Conservation (phyloP, 1,139 yeast genomes). For the Ogataea hybrid region DNA sequence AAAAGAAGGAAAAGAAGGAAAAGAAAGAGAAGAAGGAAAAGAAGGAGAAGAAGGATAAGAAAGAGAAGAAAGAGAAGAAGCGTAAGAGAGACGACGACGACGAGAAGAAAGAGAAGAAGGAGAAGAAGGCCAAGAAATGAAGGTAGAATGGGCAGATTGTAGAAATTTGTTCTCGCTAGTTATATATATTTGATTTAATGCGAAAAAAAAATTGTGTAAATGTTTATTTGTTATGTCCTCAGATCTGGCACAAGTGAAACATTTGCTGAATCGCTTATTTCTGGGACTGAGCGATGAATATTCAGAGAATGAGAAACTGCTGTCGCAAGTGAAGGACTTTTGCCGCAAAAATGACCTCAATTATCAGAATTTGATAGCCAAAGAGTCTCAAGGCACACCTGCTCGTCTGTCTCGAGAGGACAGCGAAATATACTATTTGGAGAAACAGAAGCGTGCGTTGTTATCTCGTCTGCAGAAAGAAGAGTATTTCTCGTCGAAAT, state of each 20-base stretch:
- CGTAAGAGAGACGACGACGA: slow-evolving; percentile 47
- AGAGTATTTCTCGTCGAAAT: slow-evolving; percentile 24
- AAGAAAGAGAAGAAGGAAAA: slow-evolving; percentile 35
- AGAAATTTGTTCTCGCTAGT: slow-evolving; percentile 9
- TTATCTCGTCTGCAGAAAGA: slow-evolving; percentile 27
- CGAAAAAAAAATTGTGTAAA: slow-evolving; percentile 5
- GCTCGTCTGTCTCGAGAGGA: slow-evolving; percentile 13
- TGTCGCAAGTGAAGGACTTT: slow-evolving; percentile 17
- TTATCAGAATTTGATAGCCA: slow-evolving; percentile 12
- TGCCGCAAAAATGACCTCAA: slow-evolving; percentile 17
- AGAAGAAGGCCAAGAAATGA: slow-evolving; percentile 45
- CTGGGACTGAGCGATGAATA: slow-evolving; percentile 30
- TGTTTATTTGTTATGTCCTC: slow-evolving; percentile 6
- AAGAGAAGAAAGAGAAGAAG: slow-evolving; percentile 44
- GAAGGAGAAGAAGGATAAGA: slow-evolving; percentile 38
- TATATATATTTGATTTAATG: slow-evolving; percentile 12
- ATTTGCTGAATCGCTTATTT: slow-evolving; percentile 25
- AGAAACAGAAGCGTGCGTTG: slow-evolving; percentile 16
- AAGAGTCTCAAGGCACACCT: not conserved
- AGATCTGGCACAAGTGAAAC: slow-evolving; percentile 19
- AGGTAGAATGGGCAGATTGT: slow-evolving; percentile 15
- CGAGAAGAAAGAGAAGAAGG: slow-evolving; percentile 38
- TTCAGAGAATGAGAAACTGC: slow-evolving; percentile 20
- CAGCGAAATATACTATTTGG: slow-evolving; percentile 7
- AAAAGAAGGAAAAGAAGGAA: slow-evolving; percentile 42